phyloP scores from a whole-genome alignment of 805 yeast genomes.

The Spathaspora girioi region DNA sequence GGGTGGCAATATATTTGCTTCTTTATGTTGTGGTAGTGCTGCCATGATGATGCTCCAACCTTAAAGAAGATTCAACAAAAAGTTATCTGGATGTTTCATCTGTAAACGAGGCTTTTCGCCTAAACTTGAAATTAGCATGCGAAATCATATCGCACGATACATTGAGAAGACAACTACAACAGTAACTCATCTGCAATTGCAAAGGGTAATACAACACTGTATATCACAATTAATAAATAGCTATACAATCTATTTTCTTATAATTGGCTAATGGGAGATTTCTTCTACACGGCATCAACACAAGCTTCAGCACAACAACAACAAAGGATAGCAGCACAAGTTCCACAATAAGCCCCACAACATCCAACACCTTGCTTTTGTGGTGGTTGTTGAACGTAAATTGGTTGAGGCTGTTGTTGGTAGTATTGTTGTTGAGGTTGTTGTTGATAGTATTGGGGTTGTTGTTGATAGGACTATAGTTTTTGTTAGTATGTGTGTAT shows the following conservation, averaged over 20 bases:
- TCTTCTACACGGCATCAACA: constrained; percentile 9
- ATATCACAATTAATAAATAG: background rate
- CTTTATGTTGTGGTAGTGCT: constrained; percentile 5
- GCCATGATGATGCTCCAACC: background rate
- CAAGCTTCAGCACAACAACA: constrained; percentile 28
- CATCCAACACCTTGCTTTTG: constrained; percentile 26
- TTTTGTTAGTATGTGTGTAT: constrained; percentile 6
- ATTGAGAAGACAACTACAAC: background rate
- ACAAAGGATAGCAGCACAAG: constrained; percentile 40
- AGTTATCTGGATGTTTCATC: too few species aligned
- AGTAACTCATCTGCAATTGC: background rate
- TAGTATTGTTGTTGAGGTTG: constrained; percentile 26
- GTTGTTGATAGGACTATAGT: constrained; percentile 16
- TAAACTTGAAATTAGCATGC: background rate
- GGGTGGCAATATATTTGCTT: constrained; percentile 3
- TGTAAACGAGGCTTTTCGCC: background rate
- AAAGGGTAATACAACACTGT: background rate
- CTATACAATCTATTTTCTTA: background rate
- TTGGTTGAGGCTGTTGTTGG: constrained; percentile 40
- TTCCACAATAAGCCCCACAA: constrained; percentile 30
- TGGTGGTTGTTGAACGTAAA: constrained; percentile 40
- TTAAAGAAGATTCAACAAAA: background rate
- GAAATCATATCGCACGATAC: too few species aligned
- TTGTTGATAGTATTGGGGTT: constrained; percentile 27
- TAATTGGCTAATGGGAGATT: background rate